A percentile compares a stretch with the other conserved stretches of the same genome.
Conservation (phyloP, 2,329 filamentous ascomycete genomes). For the Alternaria ventricosa region DNA sequence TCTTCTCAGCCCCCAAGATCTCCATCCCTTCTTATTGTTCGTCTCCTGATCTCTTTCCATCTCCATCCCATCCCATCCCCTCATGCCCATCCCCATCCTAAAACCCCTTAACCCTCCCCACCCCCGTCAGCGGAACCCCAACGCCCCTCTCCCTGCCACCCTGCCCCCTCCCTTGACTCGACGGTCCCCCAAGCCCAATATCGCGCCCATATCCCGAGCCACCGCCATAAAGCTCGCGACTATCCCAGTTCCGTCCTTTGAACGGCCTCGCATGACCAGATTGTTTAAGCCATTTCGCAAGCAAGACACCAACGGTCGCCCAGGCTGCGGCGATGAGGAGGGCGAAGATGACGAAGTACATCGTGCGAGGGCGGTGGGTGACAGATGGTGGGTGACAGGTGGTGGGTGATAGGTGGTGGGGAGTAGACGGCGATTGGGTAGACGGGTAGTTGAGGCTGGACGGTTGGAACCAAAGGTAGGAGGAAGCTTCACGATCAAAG, state of each 20-base stretch:
- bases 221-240: slow-evolving; percentile 12
- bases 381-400: too few relatives aligned
- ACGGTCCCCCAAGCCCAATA: neutral
- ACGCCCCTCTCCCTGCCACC: slow-evolving; percentile 7
- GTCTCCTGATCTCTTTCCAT: too few relatives aligned
- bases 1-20: too few relatives aligned
- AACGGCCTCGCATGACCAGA: slow-evolving; percentile 20
- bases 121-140: slow-evolving; percentile 18
- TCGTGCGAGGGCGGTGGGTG: neutral
- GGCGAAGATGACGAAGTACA: slow-evolving; percentile 20
- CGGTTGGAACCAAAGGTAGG: neutral
- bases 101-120: slow-evolving; percentile 26
- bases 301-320: slow-evolving; percentile 21
- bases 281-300: slow-evolving; percentile 29
- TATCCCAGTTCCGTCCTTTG: slow-evolving; percentile 11
- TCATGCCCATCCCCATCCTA: slow-evolving; percentile 4
- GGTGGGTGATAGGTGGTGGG: too few relatives aligned
- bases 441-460: neutral
- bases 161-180: neutral
- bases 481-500: neutral
- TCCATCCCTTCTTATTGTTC: too few relatives aligned
- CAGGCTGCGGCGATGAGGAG: slow-evolving; percentile 26
- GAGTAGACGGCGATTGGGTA: neutral
- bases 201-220: slow-evolving; percentile 17
- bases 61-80: neutral